phyloP scores from a whole-genome alignment of 371 early-diverging fungal species.

The Haplosporangium sp. region DNA sequence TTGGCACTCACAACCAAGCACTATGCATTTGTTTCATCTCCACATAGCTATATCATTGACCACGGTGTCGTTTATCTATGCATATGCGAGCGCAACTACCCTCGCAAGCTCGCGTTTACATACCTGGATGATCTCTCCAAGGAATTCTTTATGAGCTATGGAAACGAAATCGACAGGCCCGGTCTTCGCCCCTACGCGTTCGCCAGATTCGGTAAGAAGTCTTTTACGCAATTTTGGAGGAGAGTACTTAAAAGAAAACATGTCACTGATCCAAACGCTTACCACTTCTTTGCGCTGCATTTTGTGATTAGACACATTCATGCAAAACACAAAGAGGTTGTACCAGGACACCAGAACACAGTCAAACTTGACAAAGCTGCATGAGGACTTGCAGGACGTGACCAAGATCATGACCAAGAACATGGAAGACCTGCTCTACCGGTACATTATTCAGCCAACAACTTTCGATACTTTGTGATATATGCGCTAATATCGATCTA shows the following conservation, averaged over 20 bases:
- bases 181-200: slow-evolving; percentile 96
- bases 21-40: not conserved
- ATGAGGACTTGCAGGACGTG: slow-evolving; percentile 96
- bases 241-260: not conserved
- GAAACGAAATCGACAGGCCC: slow-evolving; percentile 85
- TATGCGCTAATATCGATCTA: no score
- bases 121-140: slow-evolving; percentile 94
- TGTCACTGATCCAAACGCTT: not conserved
- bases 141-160: slow-evolving; percentile 94
- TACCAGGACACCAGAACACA: slow-evolving; percentile 96
- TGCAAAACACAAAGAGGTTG: slow-evolving; percentile 95
- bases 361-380: slow-evolving; percentile 90
- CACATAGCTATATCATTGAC: slow-evolving; percentile 89
- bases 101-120: slow-evolving; percentile 94
- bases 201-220: slow-evolving; percentile 86
- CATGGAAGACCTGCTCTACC: slow-evolving; percentile 95
- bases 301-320: slow-evolving; percentile 84
- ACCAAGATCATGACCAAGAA: slow-evolving; percentile 98
- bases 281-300: not conserved
- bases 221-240: no score
- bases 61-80: slow-evolving; percentile 93
- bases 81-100: slow-evolving; percentile 95
- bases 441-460: slow-evolving; percentile 66
- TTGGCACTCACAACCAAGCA: not conserved
- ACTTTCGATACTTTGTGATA: no score